These are phyloP conservation scores for Xylaria sp. DNA, from an alignment of 2,329 filamentous ascomycete species.

Conservation along the genomic window DNA sequence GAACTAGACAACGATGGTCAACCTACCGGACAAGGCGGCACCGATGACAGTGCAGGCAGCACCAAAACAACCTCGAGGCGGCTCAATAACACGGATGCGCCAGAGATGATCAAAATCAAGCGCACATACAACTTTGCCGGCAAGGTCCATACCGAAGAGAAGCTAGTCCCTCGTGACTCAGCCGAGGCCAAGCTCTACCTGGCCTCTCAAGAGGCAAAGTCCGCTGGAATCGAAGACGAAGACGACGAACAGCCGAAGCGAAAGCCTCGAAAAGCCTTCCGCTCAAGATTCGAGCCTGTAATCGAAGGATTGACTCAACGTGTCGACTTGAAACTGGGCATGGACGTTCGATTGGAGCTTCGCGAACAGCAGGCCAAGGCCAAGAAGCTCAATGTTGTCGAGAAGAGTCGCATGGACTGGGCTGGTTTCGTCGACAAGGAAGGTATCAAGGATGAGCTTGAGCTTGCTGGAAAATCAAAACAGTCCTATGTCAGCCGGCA, in stretches of 20 bases:
- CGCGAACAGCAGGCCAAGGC: conserved; percentile 62
- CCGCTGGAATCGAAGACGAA: conserved; percentile 42
- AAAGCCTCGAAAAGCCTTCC: conserved; percentile 66
- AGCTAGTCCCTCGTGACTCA: conserved; percentile 72
- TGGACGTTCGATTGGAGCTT: conserved; percentile 61
- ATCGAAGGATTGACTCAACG: conserved; percentile 58
- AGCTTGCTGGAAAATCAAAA: conserved; percentile 72
- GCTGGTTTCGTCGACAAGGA: conserved; percentile 77
- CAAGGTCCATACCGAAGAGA: conserved; percentile 77
- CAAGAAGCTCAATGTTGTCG: conserved; percentile 76
- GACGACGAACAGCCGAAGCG: conserved; percentile 54
- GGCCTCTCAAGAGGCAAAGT: conserved; percentile 58
- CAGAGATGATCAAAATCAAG: conserved; percentile 70
- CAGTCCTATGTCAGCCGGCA: conserved; percentile 70
- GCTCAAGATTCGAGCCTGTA: conserved; percentile 71
- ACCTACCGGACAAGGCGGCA: conserved; percentile 28
- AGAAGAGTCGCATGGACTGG: conserved; percentile 80
- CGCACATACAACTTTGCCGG: conserved; percentile 81
- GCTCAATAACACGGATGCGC: conserved; percentile 40
- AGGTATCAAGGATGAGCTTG: conserved; percentile 75
- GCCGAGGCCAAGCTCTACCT: conserved; percentile 74
- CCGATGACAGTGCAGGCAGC: conserved; percentile 29
- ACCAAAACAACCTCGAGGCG: conserved; percentile 27
- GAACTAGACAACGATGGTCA: conserved; percentile 38
- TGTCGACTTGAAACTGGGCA: conserved; percentile 68